Evolutionary conservation across 306 rosid species (phyloP), one percentile per base, ranked within the genome.

Genomic region (Medicago truncatula): DNA sequence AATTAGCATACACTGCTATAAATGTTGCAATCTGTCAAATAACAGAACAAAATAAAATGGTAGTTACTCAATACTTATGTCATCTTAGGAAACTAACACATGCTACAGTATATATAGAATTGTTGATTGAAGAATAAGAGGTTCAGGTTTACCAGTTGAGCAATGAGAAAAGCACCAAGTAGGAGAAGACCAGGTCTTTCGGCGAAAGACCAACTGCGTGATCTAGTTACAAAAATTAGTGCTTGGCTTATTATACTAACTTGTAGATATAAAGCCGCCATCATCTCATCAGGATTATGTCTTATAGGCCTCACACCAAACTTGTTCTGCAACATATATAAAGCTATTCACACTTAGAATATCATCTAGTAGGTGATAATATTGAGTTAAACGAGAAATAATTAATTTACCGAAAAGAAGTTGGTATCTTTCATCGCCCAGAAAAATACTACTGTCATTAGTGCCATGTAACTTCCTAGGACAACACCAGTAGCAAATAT

Each of bases 161-260:
- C 97, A 77, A 85, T 13, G 5, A 89, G 0, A 82, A 94, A 92
- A 63, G 98, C 97, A 39, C 88, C 3, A 13, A 95, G 76, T 67
- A 95, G 86, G 43, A 95, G 96, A 77, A 92, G 79, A 70, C 98
- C 97, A 10, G 98, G 98, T 65, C 97, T 92, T 78, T 95, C 97
- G 25, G 78, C 43, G 31, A 20, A 90, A 70, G 98, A 95, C 92
- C 91, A 95, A 83, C 97, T 85, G 46, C 92, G 96, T 47, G 98
- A 95, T 85, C 98, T 86, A 2, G 97, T 92, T 74, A 95, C 98
- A 4, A 95, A 95, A 71, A 95, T 95, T 34, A 92, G 90, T 28
- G 98, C 98, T 76, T 95, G 97, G 63, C 98, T 95, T 61, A 95
- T 85, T 70, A 95, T 95, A 82, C 98, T 95, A 71, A 92, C 98